Base-by-base conservation (phyloP, 1,284 basidiomycete genomes). In the Leccinum fuscescens region DNA sequence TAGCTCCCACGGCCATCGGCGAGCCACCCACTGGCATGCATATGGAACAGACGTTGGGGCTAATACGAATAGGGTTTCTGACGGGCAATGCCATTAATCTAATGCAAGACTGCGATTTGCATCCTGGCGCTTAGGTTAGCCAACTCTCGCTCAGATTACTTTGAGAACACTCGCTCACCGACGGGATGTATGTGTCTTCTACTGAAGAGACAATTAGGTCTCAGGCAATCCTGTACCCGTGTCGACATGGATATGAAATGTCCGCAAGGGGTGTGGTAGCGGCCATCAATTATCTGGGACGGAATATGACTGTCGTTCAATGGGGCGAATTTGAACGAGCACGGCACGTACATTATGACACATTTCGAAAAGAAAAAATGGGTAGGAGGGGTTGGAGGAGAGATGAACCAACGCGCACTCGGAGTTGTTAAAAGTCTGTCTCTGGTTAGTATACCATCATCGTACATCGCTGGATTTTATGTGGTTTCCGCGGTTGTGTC, bases 181-280 rank as follows among this genome's bases (percentile, higher is more conserved):
- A 77, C 69, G 53, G 78, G 77, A 71, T 90, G 86, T 15, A 72
- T 68, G 65, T 91, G 89, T 61, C 85, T 79, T 70, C 76, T 73
- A 70, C 90, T 92, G 74, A 92, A 92, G 62, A 90, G 72, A 72
- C 90, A 92, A 67, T 84, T 81, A 5, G 76, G 68, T 58, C 77
- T 77, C 55, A 84, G 72, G 67, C 90, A 92, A 71, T 92, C 90
- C 68, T 88, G 81, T 53, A 82, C 74, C 58, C 80, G 82, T 22
- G 90, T 90, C 46, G 86, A 82, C 83, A 92, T 88, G 55, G 85
- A 81, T 61, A 85, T 77, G 73, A 92, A 92, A 73, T 92, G 89
- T n/a, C 83, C 81, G 74, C 90, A 92, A 57, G 75, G 72, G 14
- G 84, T 84, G 76, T 90, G 83, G 75, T 81, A 89, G 65, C 89